Base-by-base conservation (phyloP, 2,329 filamentous ascomycete genomes). In the Aspergillus terreus region DNA sequence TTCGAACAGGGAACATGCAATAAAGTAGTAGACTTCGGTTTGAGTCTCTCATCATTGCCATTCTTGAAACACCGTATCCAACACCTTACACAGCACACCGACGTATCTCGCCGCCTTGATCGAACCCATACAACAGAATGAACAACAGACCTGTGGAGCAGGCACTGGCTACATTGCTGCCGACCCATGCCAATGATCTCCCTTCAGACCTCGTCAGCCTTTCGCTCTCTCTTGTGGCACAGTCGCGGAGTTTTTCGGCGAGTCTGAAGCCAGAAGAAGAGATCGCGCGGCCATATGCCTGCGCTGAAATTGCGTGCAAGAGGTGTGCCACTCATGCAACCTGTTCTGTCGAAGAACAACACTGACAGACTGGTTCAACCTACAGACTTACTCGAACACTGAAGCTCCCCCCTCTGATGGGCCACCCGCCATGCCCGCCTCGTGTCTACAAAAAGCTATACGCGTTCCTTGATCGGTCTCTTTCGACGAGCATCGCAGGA, bases 291-390 rank as follows among this genome's bases (percentile, higher is more conserved):
- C 80, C 82, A 4, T 94, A 94, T 69, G 88, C 87, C 4, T 96
- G 91, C 68, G 88, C 89, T 12, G 86, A 96, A 71, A 82, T 99
- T 54, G 94, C 94, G 17, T 97, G 92, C 66, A 90, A 92, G 61
- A 83, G 89, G 88, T 89, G 73, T 42, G 61, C 11, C 17, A 33
- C 10, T 9, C 11, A 27, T 6, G 2, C 7, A 32, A 2, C 12
- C 11, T 38, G 35, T 7, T 38, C 10, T 11, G 11, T 2, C 11
- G 6, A 2, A 33, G 33, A 33, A 11, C 50, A 54, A n/a, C 53
- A 23, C 12, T 40, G 44, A 42, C 25, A 10, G 23, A 11, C 44
- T 46, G 9, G 17, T 14, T 0, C 27, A 7, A 30, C n/a, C n/a
- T n/a, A 4, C 52, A 90, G 90, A 48, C 78, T 96, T 36, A 92